Percentiles rank a stretch among this genome's conserved stretches.
These are phyloP conservation scores for Modicella reniformis DNA, from an alignment of 371 early-diverging fungal genomes.

Conservation along the genomic window DNA sequence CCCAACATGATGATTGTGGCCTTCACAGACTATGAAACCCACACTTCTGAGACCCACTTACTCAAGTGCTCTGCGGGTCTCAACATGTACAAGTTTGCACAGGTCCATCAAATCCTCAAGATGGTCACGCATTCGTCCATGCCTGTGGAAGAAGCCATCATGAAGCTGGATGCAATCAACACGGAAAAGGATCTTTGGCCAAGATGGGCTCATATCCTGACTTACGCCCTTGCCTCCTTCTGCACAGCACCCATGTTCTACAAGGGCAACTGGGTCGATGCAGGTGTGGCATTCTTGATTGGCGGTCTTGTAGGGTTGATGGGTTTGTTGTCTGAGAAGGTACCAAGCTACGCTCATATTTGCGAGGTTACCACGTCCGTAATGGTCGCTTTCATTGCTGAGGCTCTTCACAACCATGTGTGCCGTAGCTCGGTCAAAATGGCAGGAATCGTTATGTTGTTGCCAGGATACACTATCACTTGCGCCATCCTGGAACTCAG, in stretches of 20 bases:
- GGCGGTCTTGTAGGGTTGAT: constrained; percentile 67
- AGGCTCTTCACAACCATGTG: constrained; percentile 59
- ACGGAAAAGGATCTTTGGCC: constrained; percentile 62
- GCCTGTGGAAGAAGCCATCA: constrained; percentile 65
- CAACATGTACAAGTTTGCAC: constrained; percentile 71
- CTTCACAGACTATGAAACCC: constrained; percentile 78
- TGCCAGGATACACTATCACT: constrained; percentile 81
- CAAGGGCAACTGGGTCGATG: constrained; percentile 72
- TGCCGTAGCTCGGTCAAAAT: constrained; percentile 71
- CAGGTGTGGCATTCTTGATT: constrained; percentile 65
- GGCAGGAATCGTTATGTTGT: constrained; percentile 70
- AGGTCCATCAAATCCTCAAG: constrained; percentile 65
- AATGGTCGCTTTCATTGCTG: constrained; percentile 67
- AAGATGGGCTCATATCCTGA: constrained; percentile 59
- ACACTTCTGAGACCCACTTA: constrained; percentile 78
- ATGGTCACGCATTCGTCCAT: constrained; percentile 61
- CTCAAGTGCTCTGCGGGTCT: constrained; percentile 65
- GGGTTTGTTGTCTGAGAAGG: constrained; percentile 68
- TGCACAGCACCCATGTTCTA: constrained; percentile 72
- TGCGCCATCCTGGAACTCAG: constrained; percentile 82
- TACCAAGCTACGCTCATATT: constrained; percentile 73
- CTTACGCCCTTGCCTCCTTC: constrained; percentile 69
- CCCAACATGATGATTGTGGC: constrained; percentile 76
- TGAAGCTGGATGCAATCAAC: constrained; percentile 67
- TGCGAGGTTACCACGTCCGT: constrained; percentile 74